Evolutionary conservation across 1,284 basidiomycete species (phyloP).

Genomic region (Fomitopsis palustris): DNA sequence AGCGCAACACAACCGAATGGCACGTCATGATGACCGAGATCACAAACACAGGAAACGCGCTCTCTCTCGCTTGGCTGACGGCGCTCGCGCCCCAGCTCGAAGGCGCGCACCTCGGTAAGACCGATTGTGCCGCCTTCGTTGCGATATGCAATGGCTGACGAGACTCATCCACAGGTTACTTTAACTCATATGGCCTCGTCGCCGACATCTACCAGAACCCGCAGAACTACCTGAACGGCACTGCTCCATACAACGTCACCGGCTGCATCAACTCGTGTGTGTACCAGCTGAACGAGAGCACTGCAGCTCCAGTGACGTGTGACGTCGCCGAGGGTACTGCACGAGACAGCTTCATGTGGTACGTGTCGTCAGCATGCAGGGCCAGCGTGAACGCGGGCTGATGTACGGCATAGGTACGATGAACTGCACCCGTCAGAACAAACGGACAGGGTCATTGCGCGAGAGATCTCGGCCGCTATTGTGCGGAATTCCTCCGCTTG

Average conservation of each 20-base stretch:
- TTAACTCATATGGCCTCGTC: constrained; percentile 51
- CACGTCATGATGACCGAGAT: constrained; percentile 36
- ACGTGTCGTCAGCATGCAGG: constrained; percentile 14
- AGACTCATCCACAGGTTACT: constrained; percentile 31
- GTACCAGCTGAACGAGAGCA: constrained; percentile 8
- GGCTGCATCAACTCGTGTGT: constrained; percentile 31
- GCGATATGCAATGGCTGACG: not conserved
- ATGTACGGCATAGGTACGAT: constrained; percentile 38
- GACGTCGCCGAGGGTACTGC: constrained; percentile 38
- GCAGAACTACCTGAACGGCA: constrained; percentile 49
- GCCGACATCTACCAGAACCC: constrained; percentile 48
- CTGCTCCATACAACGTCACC: constrained; percentile 50
- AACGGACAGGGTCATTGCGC: constrained; percentile 45
- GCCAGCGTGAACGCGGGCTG: not conserved
- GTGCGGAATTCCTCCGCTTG: constrained; percentile 3
- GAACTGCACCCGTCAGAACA: constrained; percentile 56
- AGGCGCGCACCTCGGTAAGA: constrained; percentile 34
- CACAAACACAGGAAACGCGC: constrained; percentile 31
- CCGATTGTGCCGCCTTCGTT: not conserved
- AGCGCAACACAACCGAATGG: constrained; percentile 39
- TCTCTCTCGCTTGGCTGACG: constrained; percentile 30
- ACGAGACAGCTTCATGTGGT: constrained; percentile 50
- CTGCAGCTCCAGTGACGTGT: constrained; percentile 28
- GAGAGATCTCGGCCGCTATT: constrained; percentile 11
- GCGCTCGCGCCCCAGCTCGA: constrained; percentile 28